Conservation (phyloP, 2,329 filamentous ascomycete genomes). For the Microdochium paspali region DNA sequence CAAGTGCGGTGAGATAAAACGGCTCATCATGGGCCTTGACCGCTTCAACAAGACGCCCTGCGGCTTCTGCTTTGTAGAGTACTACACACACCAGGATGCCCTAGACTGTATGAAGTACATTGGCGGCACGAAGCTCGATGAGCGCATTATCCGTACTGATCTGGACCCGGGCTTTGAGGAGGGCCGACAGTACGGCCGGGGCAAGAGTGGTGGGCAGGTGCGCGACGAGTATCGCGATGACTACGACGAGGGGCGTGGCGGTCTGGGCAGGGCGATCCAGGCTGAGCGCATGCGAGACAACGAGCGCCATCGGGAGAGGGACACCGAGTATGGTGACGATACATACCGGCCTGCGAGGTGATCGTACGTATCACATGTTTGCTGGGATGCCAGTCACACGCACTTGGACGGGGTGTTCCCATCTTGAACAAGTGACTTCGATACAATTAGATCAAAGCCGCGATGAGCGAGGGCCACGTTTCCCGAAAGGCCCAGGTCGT, state of each 20-base stretch:
- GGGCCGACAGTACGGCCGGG: slow-evolving; percentile 89
- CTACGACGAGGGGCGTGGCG: slow-evolving; percentile 89
- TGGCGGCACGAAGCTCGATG: slow-evolving; percentile 94
- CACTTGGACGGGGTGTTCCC: too few species aligned
- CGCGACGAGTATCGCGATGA: slow-evolving; percentile 96
- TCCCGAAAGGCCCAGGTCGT: too few species aligned
- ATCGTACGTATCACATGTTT: too few species aligned
- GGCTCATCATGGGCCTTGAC: slow-evolving; percentile 94
- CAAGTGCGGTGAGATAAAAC: slow-evolving; percentile 97
- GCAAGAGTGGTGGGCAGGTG: slow-evolving; percentile 93
- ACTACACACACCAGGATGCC: slow-evolving; percentile 95
- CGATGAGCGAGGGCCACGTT: too few species aligned
- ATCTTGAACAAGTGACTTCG: too few species aligned
- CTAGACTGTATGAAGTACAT: slow-evolving; percentile 98
- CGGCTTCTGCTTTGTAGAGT: slow-evolving; percentile 99
- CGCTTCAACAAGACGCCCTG: slow-evolving; percentile 96
- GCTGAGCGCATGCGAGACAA: slow-evolving; percentile 26
- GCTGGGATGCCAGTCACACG: too few species aligned
- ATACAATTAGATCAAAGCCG: too few species aligned
- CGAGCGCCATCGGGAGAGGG: slow-evolving; percentile 30
- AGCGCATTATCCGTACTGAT: slow-evolving; percentile 92
- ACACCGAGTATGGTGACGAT: slow-evolving; percentile 41
- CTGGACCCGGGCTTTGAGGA: slow-evolving; percentile 93
- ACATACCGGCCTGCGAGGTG: slow-evolving; percentile 43
- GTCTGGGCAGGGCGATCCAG: slow-evolving; percentile 70